Evolutionary conservation across 495 filamentous ascomycete genomes (phyloP), one percentile per base, ranked within the genome.

Genomic region (Podospora bellae-mahoneyi): DNA sequence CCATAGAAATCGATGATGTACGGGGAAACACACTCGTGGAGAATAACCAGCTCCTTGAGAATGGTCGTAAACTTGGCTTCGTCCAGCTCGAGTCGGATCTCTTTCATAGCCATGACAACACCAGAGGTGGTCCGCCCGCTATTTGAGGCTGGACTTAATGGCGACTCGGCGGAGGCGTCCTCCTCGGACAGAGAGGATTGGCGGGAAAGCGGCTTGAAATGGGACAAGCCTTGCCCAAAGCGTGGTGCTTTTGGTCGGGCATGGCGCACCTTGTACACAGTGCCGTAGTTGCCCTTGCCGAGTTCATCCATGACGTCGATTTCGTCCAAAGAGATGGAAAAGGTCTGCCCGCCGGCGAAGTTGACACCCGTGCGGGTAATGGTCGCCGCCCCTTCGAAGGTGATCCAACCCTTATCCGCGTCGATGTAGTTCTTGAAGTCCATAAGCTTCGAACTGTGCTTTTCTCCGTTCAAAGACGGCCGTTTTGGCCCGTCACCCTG

Each of bases 1-100:
- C 95, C 95, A 77, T 97, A 99, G 75, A 99, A 99, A 75, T 98
- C 94, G 75, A 99, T 92, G 68, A 99, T 97, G 76, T 92, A 97
- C 0, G 95, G 96, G 4, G 93, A 97, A 19, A 93, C 81, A 74
- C 95, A 99, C 64, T 94, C 91, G 79, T 99, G 95, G 7, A 99
- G 84, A 66, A 99, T 93, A 72, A 98, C 93, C 59, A 99, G 81
- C 76, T 99, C 95, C 89, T 98, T 99, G 74, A 98, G 93, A 75
- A 99, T 99, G 57, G 95, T 92, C 5, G 91, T 89, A 76, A 99
- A 97, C 77, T 98, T 98, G 65, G 90, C 90, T 76, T 98, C 95
- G 72, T 99, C 95, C 54, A 99, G 81, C 76, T 99, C 95, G 27
- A 99, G 82, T n/a, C 95, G 87, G 66, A 98, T 96, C 78, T 99